Evolutionary conservation across 176 grass and related monocot genomes (phyloP).

Genomic region (Cenchrus fungigraminus): DNA sequence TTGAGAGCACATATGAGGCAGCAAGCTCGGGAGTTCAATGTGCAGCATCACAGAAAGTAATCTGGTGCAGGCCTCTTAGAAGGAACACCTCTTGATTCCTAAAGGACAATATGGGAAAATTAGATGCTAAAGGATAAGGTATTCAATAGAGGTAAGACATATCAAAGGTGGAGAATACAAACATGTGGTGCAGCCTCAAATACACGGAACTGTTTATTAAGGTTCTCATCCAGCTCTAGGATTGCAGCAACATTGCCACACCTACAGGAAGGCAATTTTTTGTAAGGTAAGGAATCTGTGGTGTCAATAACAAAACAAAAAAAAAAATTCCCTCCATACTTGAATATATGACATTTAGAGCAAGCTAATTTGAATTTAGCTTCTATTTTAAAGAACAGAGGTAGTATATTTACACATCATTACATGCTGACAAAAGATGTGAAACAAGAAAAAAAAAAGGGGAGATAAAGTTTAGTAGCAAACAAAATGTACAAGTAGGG

Average conservation of each 20-base stretch:
- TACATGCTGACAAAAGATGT: background rate
- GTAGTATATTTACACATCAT: background rate
- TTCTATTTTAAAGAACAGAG: too few relatives aligned
- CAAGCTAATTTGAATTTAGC: too few relatives aligned
- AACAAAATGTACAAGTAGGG: background rate
- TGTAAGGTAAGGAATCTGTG: background rate
- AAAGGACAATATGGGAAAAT: constrained; percentile 24
- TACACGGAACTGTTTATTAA: constrained; percentile 85
- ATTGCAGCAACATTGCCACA: constrained; percentile 99
- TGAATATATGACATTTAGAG: too few relatives aligned
- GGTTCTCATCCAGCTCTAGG: constrained; percentile 94
- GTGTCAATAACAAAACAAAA: background rate
- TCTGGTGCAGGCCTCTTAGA: constrained; percentile 90
- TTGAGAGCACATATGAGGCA: constrained; percentile 10
- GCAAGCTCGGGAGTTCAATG: background rate
- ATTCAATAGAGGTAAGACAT: constrained; percentile 1
- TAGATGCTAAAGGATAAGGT: constrained; percentile 17
- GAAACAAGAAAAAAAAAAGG: background rate
- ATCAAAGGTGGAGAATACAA: constrained; percentile 40
- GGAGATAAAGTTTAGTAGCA: background rate
- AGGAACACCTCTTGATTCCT: constrained; percentile 97
- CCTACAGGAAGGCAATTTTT: constrained; percentile 52
- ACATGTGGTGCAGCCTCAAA: constrained; percentile 99
- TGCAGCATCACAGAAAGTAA: constrained; percentile 80
- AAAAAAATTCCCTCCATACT: background rate